phyloP scores from a whole-genome alignment of 2,329 filamentous ascomycete genomes.

The Xylariales sp. region DNA sequence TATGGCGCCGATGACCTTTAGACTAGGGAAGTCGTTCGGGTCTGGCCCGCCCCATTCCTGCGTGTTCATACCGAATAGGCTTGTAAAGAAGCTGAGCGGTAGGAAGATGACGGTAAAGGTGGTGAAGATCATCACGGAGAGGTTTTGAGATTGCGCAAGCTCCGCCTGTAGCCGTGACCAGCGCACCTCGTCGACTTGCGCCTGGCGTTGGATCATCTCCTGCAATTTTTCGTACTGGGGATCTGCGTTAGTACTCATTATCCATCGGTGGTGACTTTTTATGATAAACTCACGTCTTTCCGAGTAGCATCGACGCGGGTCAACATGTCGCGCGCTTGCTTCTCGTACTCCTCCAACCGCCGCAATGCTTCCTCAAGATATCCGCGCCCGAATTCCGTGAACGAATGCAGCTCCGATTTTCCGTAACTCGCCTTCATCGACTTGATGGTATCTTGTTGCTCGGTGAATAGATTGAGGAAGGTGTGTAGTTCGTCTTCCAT shows the following conservation, averaged over 20 bases:
- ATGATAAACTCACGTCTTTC: slow-evolving; percentile 59
- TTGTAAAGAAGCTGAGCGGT: slow-evolving; percentile 73
- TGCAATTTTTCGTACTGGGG: slow-evolving; percentile 70
- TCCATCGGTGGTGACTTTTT: not conserved
- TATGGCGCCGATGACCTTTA: slow-evolving; percentile 60
- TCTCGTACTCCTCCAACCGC: slow-evolving; percentile 65
- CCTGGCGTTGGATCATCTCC: slow-evolving; percentile 74
- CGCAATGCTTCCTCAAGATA: slow-evolving; percentile 66
- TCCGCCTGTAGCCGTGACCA: slow-evolving; percentile 72
- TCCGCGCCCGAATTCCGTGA: slow-evolving; percentile 59
- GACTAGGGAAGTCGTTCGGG: slow-evolving; percentile 54
- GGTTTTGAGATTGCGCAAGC: slow-evolving; percentile 69
- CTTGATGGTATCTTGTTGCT: slow-evolving; percentile 63
- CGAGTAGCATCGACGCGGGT: slow-evolving; percentile 67
- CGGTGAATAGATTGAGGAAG: slow-evolving; percentile 66
- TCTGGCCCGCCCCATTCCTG: slow-evolving; percentile 66
- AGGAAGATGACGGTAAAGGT: slow-evolving; percentile 72
- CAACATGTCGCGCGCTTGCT: slow-evolving; percentile 67
- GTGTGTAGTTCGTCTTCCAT: slow-evolving; percentile 73
- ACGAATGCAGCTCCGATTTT: slow-evolving; percentile 54
- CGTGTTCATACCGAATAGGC: slow-evolving; percentile 74
- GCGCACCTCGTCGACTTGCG: slow-evolving; percentile 73
- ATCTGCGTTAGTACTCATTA: not conserved
- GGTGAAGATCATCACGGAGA: slow-evolving; percentile 74
- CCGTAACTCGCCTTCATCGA: slow-evolving; percentile 60